Conservation (phyloP, 176 grass and related monocot genomes). For the Melocanna baccifera region DNA sequence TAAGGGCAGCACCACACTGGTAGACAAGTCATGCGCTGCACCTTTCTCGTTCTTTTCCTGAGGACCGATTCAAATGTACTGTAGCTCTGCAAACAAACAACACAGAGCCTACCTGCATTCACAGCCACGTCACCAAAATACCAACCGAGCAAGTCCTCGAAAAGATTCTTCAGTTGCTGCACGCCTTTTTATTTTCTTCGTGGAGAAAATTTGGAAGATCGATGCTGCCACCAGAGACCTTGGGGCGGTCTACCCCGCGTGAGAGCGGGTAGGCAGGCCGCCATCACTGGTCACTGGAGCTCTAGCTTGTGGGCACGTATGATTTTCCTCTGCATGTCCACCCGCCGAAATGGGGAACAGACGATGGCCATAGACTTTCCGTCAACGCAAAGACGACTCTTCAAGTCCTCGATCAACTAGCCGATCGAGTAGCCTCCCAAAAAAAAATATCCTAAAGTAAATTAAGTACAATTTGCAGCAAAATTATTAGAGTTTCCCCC, state of each 20-base stretch:
- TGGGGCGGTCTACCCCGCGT: conserved; percentile 24
- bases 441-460: not conserved
- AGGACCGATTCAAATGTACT: conserved; percentile 16
- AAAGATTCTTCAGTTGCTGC: not conserved
- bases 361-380: not conserved
- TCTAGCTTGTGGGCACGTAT: too few species aligned
- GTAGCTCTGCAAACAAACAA: not conserved
- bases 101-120: not conserved
- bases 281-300: not conserved
- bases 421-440: not conserved
- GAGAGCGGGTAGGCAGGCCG: too few species aligned
- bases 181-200: not conserved
- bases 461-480: not conserved
- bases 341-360: not conserved
- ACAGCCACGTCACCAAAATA: not conserved
- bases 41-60: not conserved
- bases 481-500: not conserved
- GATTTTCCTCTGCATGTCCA: not conserved
- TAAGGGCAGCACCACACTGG: not conserved
- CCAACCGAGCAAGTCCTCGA: not conserved
- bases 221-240: not conserved
- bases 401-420: not conserved
- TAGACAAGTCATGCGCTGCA: not conserved
- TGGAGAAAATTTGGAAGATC: not conserved
- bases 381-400: conserved; percentile 26